Evolutionary conservation across 192 early-diverging fungal species (phyloP).

Genomic region (Coemansia reversa): DNA sequence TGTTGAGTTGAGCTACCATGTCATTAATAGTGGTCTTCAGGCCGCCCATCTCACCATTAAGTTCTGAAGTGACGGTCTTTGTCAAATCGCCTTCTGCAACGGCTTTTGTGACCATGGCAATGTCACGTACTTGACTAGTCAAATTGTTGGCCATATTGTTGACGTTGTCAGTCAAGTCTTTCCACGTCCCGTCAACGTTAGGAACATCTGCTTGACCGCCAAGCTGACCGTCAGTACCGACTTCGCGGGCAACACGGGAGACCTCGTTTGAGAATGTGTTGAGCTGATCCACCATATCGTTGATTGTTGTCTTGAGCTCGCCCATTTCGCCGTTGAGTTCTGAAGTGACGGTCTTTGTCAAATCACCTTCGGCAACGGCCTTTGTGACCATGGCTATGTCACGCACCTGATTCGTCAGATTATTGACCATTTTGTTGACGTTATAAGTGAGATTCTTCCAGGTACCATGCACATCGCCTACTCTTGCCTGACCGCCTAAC

Average conservation of each 20-base stretch:
- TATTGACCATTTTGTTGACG: constrained; percentile 60
- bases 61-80: constrained; percentile 57
- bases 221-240: constrained; percentile 60
- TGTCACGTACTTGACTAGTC: constrained; percentile 59
- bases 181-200: constrained; percentile 23
- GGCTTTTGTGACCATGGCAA: constrained; percentile 59
- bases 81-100: constrained; percentile 63
- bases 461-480: constrained; percentile 59
- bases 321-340: constrained; percentile 65
- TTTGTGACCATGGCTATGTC: constrained; percentile 61
- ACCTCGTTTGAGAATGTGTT: constrained; percentile 59
- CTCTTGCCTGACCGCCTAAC: constrained; percentile 66
- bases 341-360: constrained; percentile 55
- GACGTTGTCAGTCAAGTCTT: constrained; percentile 48
- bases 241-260: constrained; percentile 66
- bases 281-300: constrained; percentile 60
- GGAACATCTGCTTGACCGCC: constrained; percentile 18
- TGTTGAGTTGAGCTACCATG: constrained; percentile 19
- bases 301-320: constrained; percentile 60
- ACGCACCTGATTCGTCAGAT: constrained; percentile 60
- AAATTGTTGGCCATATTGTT: constrained; percentile 62
- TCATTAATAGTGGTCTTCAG: constrained; percentile 28
- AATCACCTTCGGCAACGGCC: constrained; percentile 60
- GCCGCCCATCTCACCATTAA: constrained; percentile 51
- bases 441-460: constrained; percentile 64